phyloP scores from a whole-genome alignment of 2,329 filamentous ascomycete genomes.

The Cordyceps fumosorosea region DNA sequence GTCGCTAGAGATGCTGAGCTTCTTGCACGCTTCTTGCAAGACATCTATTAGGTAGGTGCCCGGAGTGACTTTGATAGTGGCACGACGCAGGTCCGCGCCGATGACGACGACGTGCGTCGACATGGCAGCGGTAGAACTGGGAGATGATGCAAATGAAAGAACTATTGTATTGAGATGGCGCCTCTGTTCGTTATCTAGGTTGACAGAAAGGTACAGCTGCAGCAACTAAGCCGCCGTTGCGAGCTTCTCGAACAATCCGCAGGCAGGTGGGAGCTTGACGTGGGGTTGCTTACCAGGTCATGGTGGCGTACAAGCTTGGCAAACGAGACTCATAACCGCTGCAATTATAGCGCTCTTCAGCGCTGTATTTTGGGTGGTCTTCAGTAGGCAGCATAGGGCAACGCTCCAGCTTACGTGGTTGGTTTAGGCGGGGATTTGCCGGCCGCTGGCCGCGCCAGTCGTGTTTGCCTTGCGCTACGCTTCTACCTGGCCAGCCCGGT shows the following conservation, averaged over 20 bases:
- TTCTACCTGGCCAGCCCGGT: neutral
- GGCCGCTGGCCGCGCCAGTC: slow-evolving; percentile 14
- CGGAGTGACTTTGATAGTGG: slow-evolving; percentile 76
- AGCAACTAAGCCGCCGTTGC: slow-evolving; percentile 4
- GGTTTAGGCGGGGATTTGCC: slow-evolving; percentile 14
- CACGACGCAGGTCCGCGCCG: slow-evolving; percentile 68
- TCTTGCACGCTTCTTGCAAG: slow-evolving; percentile 78
- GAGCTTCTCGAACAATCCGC: slow-evolving; percentile 15
- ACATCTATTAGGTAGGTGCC: slow-evolving; percentile 78
- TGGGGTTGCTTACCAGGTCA: neutral
- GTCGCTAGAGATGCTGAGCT: slow-evolving; percentile 65
- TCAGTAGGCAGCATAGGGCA: neutral
- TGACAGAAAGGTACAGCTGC: neutral
- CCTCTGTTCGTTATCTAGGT: neutral
- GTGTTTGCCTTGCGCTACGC: slow-evolving; percentile 14
- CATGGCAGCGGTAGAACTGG: slow-evolving; percentile 43
- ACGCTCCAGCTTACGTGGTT: slow-evolving; percentile 5
- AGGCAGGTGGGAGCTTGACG: slow-evolving; percentile 12
- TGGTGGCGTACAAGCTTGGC: neutral
- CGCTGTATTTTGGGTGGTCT: neutral
- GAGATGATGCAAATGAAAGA: neutral
- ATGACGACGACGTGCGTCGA: slow-evolving; percentile 85
- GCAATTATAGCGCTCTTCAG: slow-evolving; percentile 1
- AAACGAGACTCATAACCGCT: neutral
- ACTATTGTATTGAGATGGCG: neutral